Conservation (phyloP, 2,329 filamentous ascomycete genomes). For the Aspergillus sp. region DNA sequence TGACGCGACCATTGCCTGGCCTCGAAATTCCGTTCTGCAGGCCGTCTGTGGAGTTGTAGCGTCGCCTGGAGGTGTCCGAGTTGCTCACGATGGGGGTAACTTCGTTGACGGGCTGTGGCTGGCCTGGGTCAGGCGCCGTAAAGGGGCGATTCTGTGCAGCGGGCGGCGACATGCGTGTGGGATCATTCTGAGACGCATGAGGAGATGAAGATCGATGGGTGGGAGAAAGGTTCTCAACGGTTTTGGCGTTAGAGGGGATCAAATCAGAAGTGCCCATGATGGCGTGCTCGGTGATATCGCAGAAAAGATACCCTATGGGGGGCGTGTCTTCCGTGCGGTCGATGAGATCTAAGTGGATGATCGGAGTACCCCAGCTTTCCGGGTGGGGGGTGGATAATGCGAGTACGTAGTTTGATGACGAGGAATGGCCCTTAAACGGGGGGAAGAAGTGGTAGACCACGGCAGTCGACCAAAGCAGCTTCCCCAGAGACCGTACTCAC, state of each 20-base stretch:
- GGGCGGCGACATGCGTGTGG: conserved; percentile 24
- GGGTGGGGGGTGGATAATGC: not conserved
- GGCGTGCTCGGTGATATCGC: conserved; percentile 28
- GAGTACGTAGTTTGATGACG: not conserved
- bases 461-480: not conserved
- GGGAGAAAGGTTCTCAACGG: conserved; percentile 18
- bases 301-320: conserved; percentile 5
- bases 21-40: conserved; percentile 15
- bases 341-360: not conserved
- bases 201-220: conserved; percentile 23
- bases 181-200: conserved; percentile 12
- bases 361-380: not conserved
- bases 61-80: conserved; percentile 20
- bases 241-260: conserved; percentile 20
- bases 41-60: conserved; percentile 34
- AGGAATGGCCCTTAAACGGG: not conserved
- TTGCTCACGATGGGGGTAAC: conserved; percentile 32
- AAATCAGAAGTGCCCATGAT: conserved; percentile 34
- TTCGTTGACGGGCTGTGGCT: conserved; percentile 23
- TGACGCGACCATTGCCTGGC: conserved; percentile 11
- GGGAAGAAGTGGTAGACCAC: not conserved
- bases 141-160: conserved; percentile 18
- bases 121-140: conserved; percentile 17
- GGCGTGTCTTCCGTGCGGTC: not conserved
- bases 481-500: not conserved